Evolutionary conservation across 208 protist genomes (phyloP).

Genomic region (Lotmaria passim): DNA sequence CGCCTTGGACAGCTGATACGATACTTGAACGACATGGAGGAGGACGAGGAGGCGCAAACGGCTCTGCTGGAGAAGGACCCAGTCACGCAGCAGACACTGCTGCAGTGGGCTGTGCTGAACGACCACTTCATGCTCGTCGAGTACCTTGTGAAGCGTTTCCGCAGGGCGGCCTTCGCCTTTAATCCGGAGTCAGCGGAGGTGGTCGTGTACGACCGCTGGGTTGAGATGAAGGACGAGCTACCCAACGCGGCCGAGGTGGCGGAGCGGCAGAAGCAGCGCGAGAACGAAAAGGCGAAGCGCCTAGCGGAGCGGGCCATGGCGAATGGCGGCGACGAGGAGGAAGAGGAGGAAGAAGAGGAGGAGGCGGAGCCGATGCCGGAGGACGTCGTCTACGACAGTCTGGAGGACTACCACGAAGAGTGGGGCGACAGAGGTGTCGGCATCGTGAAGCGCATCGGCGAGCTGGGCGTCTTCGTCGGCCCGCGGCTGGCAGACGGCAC

Average conservation of each 20-base stretch:
- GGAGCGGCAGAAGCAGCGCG: slow-evolving; percentile 71
- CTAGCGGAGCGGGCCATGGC: slow-evolving; percentile 49
- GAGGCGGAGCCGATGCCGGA: slow-evolving; percentile 79
- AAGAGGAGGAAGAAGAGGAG: slow-evolving; percentile 83
- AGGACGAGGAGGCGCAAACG: slow-evolving; percentile 80
- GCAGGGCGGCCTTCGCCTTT: slow-evolving; percentile 85
- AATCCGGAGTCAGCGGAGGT: slow-evolving; percentile 69
- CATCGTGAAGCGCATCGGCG: slow-evolving; percentile 87
- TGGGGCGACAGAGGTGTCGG: slow-evolving; percentile 73
- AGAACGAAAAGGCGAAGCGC: slow-evolving; percentile 65
- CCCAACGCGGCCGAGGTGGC: slow-evolving; percentile 74
- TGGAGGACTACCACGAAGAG: slow-evolving; percentile 88
- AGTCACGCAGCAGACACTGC: slow-evolving; percentile 82
- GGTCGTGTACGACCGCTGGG: slow-evolving; percentile 80
- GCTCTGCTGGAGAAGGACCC: slow-evolving; percentile 80
- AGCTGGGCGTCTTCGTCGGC: slow-evolving; percentile 89
- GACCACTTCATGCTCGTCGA: slow-evolving; percentile 84
- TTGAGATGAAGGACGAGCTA: slow-evolving; percentile 86
- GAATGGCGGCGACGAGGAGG: slow-evolving; percentile 37
- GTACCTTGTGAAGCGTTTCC: slow-evolving; percentile 84
- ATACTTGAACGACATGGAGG: slow-evolving; percentile 85
- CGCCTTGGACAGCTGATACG: slow-evolving; percentile 76
- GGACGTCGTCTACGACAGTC: slow-evolving; percentile 82
- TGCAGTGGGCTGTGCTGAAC: slow-evolving; percentile 90
- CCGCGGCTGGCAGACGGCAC: slow-evolving; percentile 70